phyloP scores from a whole-genome alignment of 2,329 filamentous ascomycete genomes.

The Botrytis squamosa region DNA sequence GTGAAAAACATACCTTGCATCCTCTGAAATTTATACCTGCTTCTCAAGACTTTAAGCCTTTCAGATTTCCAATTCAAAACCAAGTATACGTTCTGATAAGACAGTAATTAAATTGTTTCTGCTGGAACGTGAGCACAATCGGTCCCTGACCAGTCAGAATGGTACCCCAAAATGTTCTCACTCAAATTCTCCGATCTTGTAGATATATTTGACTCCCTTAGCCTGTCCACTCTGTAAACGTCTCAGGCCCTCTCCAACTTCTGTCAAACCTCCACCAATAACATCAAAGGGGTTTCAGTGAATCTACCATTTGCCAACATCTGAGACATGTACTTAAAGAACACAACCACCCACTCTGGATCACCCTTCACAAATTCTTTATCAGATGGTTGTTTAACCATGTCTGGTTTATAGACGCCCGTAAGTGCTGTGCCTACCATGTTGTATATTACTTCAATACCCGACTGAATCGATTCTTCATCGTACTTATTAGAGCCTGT shows the following conservation, averaged over 20 bases:
- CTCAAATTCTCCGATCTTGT: conserved; percentile 34
- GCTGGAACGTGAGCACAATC: neutral
- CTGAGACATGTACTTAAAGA: conserved; percentile 27
- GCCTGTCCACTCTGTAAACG: conserved; percentile 59
- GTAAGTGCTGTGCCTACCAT: conserved; percentile 13
- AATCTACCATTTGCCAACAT: conserved; percentile 51
- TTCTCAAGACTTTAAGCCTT: neutral
- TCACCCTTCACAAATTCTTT: neutral
- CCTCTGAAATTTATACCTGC: neutral
- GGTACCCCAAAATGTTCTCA: neutral
- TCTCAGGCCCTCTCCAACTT: conserved; percentile 49
- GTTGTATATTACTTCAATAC: conserved; percentile 1
- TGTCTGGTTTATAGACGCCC: neutral
- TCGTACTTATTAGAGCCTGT: conserved; percentile 8
- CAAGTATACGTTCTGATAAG: neutral
- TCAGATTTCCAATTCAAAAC: neutral
- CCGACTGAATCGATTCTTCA: neutral
- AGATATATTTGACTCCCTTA: conserved; percentile 63
- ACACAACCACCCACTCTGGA: neutral
- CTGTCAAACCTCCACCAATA: conserved; percentile 47
- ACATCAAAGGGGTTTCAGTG: conserved; percentile 48
- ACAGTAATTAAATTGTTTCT: neutral
- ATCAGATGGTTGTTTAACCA: conserved; percentile 10
- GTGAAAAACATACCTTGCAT: neutral
- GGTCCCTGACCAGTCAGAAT: neutral